These are phyloP conservation scores for Pholiota molesta DNA, from an alignment of 768 basidiomycete genomes.

Conservation along the genomic window DNA sequence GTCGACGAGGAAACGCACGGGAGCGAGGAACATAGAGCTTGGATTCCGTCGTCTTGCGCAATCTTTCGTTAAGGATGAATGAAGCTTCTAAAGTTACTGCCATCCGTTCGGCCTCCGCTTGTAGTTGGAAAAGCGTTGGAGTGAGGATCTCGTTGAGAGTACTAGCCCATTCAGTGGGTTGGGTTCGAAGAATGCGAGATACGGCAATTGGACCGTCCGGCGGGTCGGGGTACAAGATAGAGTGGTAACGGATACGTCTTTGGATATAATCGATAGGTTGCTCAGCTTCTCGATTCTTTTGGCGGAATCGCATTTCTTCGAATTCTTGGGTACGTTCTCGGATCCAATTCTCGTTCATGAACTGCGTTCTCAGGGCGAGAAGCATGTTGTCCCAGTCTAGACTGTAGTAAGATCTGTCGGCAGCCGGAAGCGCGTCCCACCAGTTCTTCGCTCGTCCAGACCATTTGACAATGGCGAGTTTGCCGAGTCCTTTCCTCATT, in stretches of 20 bases:
- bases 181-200: constrained; percentile 4
- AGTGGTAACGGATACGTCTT: constrained; percentile 3
- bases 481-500: constrained; percentile 2
- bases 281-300: neutral
- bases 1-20: no score
- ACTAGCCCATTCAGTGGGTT: constrained; percentile 8
- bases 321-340: constrained; percentile 13
- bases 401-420: neutral
- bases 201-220: no score
- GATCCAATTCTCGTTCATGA: constrained; percentile 15
- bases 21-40: neutral
- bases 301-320: constrained; percentile 19
- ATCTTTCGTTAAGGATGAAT: neutral
- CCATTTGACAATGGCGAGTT: constrained; percentile 2
- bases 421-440: constrained; percentile 6
- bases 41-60: neutral
- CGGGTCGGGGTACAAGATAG: constrained; percentile 4
- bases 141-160: neutral
- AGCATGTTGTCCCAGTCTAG: constrained; percentile 11
- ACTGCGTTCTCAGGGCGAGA: constrained; percentile 11
- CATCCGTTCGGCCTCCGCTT: neutral
- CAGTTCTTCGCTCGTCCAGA: neutral
- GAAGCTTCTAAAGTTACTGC: neutral
- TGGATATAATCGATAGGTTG: constrained; percentile 9
- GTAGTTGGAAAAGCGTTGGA: neutral